These are phyloP conservation scores for Boletus holoroseus DNA, from an alignment of 1,284 basidiomycete genomes.

Conservation along the genomic window DNA sequence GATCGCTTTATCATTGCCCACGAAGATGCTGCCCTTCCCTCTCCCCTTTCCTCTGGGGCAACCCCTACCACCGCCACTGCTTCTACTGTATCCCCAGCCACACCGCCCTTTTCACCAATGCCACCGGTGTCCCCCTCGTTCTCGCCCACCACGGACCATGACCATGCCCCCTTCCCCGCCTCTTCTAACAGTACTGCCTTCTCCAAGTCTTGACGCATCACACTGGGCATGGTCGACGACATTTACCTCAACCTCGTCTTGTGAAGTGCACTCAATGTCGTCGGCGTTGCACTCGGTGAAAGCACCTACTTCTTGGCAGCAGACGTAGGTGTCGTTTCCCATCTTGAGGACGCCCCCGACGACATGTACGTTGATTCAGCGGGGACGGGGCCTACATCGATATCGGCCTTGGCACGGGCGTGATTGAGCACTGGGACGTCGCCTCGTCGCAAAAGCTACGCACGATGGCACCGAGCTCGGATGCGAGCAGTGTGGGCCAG, in stretches of 20 bases:
- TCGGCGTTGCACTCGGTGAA: slow-evolving; percentile 83
- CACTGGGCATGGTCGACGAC: slow-evolving; percentile 92
- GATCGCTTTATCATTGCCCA: slow-evolving; percentile 72
- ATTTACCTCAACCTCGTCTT: slow-evolving; percentile 94
- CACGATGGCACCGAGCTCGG: slow-evolving; percentile 62
- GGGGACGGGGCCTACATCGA: slow-evolving; percentile 85
- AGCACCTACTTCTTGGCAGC: slow-evolving; percentile 92
- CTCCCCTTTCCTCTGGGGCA: slow-evolving; percentile 58
- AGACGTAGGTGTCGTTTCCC: slow-evolving; percentile 77
- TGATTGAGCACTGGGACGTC: slow-evolving; percentile 95
- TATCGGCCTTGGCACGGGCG: slow-evolving; percentile 78
- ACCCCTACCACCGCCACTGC: slow-evolving; percentile 37
- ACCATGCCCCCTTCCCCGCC: slow-evolving; percentile 63
- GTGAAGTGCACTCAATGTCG: slow-evolving; percentile 83
- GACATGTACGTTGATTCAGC: slow-evolving; percentile 81
- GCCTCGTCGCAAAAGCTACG: slow-evolving; percentile 76
- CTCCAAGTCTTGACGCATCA: slow-evolving; percentile 74
- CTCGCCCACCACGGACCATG: slow-evolving; percentile 72
- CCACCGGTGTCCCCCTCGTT: slow-evolving; percentile 67
- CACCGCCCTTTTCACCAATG: slow-evolving; percentile 67
- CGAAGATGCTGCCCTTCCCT: slow-evolving; percentile 53
- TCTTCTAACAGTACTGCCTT: slow-evolving; percentile 58
- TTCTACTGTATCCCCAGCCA: slow-evolving; percentile 52
- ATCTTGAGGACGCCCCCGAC: slow-evolving; percentile 71
- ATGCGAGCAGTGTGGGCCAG: slow-evolving; percentile 45